A percentile compares a stretch with the other conserved stretches of the same genome.
phyloP scores from a whole-genome alignment of 1,284 basidiomycete genomes.

The Microstroma glucosiphilum region DNA sequence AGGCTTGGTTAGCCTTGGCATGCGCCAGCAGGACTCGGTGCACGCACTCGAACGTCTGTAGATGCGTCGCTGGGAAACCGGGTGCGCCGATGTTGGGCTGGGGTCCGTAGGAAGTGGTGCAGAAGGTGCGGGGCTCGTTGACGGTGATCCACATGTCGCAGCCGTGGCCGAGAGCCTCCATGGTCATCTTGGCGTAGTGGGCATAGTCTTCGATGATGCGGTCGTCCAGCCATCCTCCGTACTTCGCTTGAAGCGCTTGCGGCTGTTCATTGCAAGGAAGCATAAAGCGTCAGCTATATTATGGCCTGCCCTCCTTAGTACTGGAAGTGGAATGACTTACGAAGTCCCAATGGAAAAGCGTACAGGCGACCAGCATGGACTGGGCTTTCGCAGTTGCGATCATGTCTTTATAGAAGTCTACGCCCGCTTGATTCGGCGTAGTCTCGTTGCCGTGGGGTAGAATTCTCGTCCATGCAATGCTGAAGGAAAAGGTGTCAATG shows the following conservation, averaged over 20 bases:
- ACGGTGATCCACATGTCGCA: conserved; percentile 17
- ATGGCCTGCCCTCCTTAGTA: background rate
- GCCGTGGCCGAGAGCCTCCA: conserved; percentile 11
- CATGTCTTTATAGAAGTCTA: conserved; percentile 15
- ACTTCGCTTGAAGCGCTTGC: conserved; percentile 13
- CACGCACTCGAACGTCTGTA: conserved; percentile 10
- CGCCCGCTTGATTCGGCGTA: conserved; percentile 11
- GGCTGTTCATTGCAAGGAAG: background rate
- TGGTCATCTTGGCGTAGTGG: conserved; percentile 13
- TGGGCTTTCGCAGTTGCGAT: conserved; percentile 6
- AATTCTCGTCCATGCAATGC: conserved; percentile 16
- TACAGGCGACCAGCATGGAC: conserved; percentile 13
- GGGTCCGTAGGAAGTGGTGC: conserved; percentile 10
- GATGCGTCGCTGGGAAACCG: conserved; percentile 6
- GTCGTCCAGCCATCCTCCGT: conserved; percentile 12
- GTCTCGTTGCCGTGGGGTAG: conserved; percentile 11
- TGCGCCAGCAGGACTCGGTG: conserved; percentile 18
- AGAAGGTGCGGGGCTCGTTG: conserved; percentile 21
- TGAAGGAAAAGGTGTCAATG: conserved; percentile 20
- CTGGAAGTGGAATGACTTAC: background rate
- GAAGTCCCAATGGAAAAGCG: conserved; percentile 18
- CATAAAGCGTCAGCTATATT: background rate
- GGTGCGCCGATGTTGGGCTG: conserved; percentile 12
- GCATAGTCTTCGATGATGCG: conserved; percentile 15
- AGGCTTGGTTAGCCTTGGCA: conserved; percentile 12